Conservation (phyloP, 257 asterid genomes). For the Avicennia marina region DNA sequence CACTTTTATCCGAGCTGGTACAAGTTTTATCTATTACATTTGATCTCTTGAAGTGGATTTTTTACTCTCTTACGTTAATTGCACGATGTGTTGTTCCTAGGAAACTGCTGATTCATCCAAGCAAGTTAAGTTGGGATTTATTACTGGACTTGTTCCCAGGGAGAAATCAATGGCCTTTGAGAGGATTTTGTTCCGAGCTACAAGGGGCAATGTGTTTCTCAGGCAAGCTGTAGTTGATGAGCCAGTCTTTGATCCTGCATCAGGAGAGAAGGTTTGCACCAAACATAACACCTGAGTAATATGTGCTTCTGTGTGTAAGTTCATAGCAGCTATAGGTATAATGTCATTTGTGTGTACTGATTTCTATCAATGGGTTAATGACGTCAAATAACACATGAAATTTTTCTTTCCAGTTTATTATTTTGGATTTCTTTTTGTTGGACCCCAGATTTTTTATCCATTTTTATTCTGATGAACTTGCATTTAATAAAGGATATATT, state of each 20-base stretch:
- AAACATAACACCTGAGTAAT: neutral
- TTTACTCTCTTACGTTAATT: slow-evolving; percentile 10
- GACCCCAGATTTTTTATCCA: too few species aligned
- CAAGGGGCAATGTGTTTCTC: slow-evolving; percentile 94
- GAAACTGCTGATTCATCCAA: slow-evolving; percentile 71
- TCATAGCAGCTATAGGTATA: slow-evolving; percentile 1
- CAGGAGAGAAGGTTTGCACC: slow-evolving; percentile 83
- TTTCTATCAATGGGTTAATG: slow-evolving; percentile 5
- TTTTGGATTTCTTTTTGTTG: too few species aligned
- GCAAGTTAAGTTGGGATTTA: slow-evolving; percentile 90
- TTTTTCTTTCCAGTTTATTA: neutral
- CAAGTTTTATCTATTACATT: slow-evolving; percentile 8
- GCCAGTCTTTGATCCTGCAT: slow-evolving; percentile 77
- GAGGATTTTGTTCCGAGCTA: slow-evolving; percentile 95
- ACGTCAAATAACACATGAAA: too few species aligned
- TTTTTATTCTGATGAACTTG: neutral
- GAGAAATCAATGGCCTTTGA: slow-evolving; percentile 90
- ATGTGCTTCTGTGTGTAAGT: neutral
- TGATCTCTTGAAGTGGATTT: slow-evolving; percentile 15
- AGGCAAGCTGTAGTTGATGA: slow-evolving; percentile 80
- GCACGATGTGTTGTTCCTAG: slow-evolving; percentile 31
- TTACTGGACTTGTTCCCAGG: slow-evolving; percentile 92
- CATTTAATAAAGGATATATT: neutral
- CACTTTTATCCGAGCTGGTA: slow-evolving; percentile 75
- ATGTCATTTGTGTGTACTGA: neutral